phyloP scores from a whole-genome alignment of 1,284 basidiomycete genomes.

The Cutaneotrichosporon daszewskae region DNA sequence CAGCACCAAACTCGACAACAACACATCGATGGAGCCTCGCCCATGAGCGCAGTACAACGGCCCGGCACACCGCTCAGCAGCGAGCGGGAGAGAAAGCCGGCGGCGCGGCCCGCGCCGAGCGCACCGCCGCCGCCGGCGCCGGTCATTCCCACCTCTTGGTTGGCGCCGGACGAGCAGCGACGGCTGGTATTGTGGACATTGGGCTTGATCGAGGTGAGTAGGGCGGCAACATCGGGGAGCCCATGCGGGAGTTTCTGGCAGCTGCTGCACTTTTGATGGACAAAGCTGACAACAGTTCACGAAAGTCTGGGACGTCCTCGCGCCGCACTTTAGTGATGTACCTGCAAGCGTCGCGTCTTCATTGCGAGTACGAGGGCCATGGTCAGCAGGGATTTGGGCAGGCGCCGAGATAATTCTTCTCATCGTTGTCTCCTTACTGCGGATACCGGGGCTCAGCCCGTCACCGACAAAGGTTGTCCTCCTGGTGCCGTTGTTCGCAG shows the following conservation, averaged over 20 bases:
- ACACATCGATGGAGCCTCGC: too few species aligned
- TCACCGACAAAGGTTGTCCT: conserved; percentile 18
- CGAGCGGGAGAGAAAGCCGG: too few species aligned
- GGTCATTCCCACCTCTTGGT: background rate
- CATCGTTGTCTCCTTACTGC: conserved; percentile 22
- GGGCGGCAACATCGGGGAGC: background rate
- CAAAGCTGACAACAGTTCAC: conserved; percentile 23
- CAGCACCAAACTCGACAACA: too few species aligned
- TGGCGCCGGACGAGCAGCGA: conserved; percentile 40
- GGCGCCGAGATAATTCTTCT: conserved; percentile 24
- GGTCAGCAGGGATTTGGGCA: conserved; percentile 28
- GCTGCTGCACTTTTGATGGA: background rate
- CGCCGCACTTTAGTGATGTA: conserved; percentile 29
- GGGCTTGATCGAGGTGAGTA: conserved; percentile 37
- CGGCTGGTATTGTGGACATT: conserved; percentile 32
- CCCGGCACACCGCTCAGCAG: too few species aligned
- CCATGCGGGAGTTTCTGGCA: background rate
- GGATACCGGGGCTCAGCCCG: conserved; percentile 38
- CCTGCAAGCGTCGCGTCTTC: conserved; percentile 29
- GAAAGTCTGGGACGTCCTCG: conserved; percentile 44
- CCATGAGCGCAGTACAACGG: too few species aligned
- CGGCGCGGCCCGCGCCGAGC: too few species aligned
- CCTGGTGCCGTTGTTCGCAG: conserved; percentile 14
- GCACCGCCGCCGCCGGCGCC: too few species aligned
- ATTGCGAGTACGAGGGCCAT: conserved; percentile 24